Conservation (phyloP, 129 eudicot species). For the Calendula officinalis region DNA sequence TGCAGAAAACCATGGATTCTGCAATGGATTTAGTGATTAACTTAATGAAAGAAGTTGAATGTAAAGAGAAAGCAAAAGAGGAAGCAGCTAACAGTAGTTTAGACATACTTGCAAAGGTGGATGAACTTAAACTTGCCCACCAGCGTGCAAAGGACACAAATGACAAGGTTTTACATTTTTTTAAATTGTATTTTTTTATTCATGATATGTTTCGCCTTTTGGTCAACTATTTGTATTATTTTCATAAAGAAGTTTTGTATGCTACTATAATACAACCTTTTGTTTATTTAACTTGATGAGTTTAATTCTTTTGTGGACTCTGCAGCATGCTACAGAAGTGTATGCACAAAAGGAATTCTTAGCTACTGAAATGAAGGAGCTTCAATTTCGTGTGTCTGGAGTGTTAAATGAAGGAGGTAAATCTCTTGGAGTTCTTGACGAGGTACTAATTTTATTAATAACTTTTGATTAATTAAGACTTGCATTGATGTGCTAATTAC, state of each 20-base stretch:
- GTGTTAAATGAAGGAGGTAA: slow-evolving; percentile 62
- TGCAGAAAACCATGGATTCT: neutral
- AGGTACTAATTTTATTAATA: slow-evolving; percentile 36
- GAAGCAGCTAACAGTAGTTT: neutral
- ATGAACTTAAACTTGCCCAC: neutral
- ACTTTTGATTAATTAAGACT: neutral
- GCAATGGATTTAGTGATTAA: neutral
- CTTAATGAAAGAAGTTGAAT: neutral
- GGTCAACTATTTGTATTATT: too few species aligned
- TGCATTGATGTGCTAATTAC: neutral
- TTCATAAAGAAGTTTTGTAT: too few species aligned
- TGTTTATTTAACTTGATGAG: too few species aligned
- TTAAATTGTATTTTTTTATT: too few species aligned
- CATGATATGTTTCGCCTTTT: too few species aligned
- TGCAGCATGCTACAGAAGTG: slow-evolving; percentile 71
- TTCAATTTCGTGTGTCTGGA: slow-evolving; percentile 57
- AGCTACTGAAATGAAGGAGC: slow-evolving; percentile 63
- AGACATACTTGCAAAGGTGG: neutral
- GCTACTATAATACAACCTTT: too few species aligned
- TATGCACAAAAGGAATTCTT: slow-evolving; percentile 60
- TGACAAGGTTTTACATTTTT: neutral
- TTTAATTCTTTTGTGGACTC: neutral
- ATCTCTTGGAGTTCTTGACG: slow-evolving; percentile 54
- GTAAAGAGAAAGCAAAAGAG: neutral
- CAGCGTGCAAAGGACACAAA: neutral